A percentile compares a stretch with the other conserved stretches of the same genome.
Conservation (phyloP, 371 early-diverging fungal species). For the Lichtheimia ramosa region DNA sequence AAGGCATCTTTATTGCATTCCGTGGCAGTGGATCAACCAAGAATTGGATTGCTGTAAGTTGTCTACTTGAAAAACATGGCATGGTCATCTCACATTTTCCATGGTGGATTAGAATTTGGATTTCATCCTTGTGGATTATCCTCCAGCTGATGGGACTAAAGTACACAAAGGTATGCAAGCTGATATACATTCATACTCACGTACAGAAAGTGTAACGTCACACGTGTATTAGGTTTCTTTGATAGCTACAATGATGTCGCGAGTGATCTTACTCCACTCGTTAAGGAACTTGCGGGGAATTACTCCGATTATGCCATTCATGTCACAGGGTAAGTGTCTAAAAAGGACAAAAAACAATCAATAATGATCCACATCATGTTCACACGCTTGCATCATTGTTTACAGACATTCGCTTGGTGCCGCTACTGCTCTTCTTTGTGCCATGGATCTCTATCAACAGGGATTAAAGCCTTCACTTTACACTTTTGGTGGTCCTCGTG, state of each 20-base stretch:
- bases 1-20: conserved; percentile 21
- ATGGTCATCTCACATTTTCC: background rate
- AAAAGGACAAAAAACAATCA: too few relatives aligned
- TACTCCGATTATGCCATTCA: conserved; percentile 19
- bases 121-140: conserved; percentile 5
- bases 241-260: conserved; percentile 14
- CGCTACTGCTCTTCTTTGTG: conserved; percentile 17
- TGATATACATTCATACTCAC: background rate
- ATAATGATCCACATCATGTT: too few relatives aligned
- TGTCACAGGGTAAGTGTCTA: conserved; percentile 15
- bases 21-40: conserved; percentile 19
- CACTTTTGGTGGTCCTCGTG: conserved; percentile 16
- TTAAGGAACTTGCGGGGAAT: conserved; percentile 7
- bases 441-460: conserved; percentile 20
- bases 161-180: conserved; percentile 14
- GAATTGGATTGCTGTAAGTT: conserved; percentile 15
- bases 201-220: background rate
- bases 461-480: background rate
- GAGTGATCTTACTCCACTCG: conserved; percentile 2
- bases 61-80: too few relatives aligned
- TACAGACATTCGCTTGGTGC: conserved; percentile 22
- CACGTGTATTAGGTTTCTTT: conserved; percentile 11
- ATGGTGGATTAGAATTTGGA: conserved; percentile 15
- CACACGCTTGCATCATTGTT: background rate
- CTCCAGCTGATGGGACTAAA: conserved; percentile 12